These are phyloP conservation scores for Dryadomyces quercivorus DNA, from an alignment of 2,329 filamentous ascomycete genomes.

Conservation along the genomic window DNA sequence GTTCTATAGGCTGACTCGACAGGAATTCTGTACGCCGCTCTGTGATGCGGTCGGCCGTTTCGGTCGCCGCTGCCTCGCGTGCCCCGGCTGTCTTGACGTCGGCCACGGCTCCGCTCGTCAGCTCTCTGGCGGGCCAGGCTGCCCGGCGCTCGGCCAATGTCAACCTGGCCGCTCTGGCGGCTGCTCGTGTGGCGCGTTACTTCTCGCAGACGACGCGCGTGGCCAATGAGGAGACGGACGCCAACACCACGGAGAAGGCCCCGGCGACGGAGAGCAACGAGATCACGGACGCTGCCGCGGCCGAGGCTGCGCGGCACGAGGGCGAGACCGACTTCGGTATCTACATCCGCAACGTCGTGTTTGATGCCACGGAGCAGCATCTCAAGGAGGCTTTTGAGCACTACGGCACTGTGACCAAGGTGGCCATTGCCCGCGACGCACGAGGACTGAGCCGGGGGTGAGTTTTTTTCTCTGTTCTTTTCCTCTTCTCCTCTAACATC, in stretches of 20 bases:
- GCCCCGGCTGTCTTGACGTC: constrained; percentile 4
- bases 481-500: background rate
- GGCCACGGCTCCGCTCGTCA: constrained; percentile 8
- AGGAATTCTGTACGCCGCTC: constrained; percentile 23
- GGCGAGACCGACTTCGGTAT: constrained; percentile 14
- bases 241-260: constrained; percentile 2
- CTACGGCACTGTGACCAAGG: constrained; percentile 17
- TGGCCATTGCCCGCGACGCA: constrained; percentile 19
- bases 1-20: background rate
- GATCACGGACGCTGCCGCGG: background rate
- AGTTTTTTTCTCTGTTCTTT: constrained; percentile 5
- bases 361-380: constrained; percentile 22
- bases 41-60: constrained; percentile 19
- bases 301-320: background rate
- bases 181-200: constrained; percentile 14
- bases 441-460: constrained; percentile 24
- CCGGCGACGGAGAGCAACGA: no score
- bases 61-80: constrained; percentile 17
- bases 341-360: constrained; percentile 24
- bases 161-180: constrained; percentile 4
- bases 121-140: constrained; percentile 13
- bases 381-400: constrained; percentile 20
- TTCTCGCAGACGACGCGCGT: constrained; percentile 19
- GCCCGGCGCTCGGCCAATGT: constrained; percentile 7
- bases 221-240: constrained; percentile 7